phyloP scores from a whole-genome alignment of 345 rosid genomes.

The Murraya koenigii region DNA sequence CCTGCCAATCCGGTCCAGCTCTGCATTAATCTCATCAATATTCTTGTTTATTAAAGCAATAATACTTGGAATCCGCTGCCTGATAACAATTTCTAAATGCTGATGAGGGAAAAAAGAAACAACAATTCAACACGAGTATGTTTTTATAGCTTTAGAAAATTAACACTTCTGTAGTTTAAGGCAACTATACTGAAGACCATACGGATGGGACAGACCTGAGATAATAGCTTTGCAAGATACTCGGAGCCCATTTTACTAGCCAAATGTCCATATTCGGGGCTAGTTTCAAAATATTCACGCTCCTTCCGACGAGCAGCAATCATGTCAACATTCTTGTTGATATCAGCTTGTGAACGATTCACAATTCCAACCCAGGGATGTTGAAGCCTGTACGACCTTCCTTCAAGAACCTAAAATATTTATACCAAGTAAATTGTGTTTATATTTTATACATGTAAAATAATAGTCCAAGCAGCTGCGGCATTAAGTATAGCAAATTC shows the following conservation, averaged over 20 bases:
- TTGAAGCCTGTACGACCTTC: constrained; percentile 88
- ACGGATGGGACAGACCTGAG: constrained; percentile 52
- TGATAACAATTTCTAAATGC: constrained; percentile 93
- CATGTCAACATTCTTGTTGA: constrained; percentile 96
- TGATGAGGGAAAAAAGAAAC: constrained; percentile 27
- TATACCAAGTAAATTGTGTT: constrained; percentile 19
- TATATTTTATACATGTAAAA: constrained; percentile 18
- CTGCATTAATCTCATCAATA: constrained; percentile 96
- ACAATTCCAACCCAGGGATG: constrained; percentile 99
- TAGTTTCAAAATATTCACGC: constrained; percentile 91
- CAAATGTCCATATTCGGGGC: constrained; percentile 96
- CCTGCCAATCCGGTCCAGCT: constrained; percentile 95
- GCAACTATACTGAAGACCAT: not conserved
- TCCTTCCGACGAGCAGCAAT: constrained; percentile 87
- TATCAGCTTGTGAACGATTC: constrained; percentile 99
- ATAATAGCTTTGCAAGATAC: constrained; percentile 90
- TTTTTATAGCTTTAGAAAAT: not conserved
- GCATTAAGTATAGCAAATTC: constrained; percentile 18
- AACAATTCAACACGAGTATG: constrained; percentile 4
- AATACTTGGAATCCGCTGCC: constrained; percentile 97
- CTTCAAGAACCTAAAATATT: constrained; percentile 78
- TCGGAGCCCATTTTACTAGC: constrained; percentile 96
- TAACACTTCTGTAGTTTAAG: not conserved
- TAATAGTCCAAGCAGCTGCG: constrained; percentile 1
- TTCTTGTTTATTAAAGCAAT: constrained; percentile 91